Evolutionary conservation across 1,284 basidiomycete species (phyloP), one percentile per base, ranked within the genome.

Genomic region (Vanrija sp.): DNA sequence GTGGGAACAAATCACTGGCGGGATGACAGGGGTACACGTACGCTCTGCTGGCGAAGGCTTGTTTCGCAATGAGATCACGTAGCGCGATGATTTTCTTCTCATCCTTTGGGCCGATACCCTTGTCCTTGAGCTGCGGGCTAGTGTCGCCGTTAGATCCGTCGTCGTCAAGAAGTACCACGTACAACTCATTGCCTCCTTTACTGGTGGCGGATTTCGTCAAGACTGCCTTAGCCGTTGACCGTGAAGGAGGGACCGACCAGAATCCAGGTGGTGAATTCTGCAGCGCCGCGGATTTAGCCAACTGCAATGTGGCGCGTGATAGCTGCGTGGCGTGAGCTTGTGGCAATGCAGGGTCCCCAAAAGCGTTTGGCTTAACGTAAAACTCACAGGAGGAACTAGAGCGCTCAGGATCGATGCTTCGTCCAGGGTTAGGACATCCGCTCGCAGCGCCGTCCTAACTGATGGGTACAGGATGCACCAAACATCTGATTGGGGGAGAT

Each of bases 381-480:
- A 7, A 70, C 86, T 52, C 72, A 98, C 91, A 0, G 91, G 87
- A 46, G 85, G 78, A 61, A 89, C 87, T 72, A 94, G 80, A 5
- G 86, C 83, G 39, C 83, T 80, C 23, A 97, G 76, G 26, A 99
- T 72, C 42, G 83, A 85, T 52, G 82, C 80, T 60, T 90, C 89
- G 48, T 88, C 84, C 43, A 98, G 83, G 1, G 82, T 80, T 7
- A 81, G 82, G n/a, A 98, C 80, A 65, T 98, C 96, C 1, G 86
- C 89, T 45, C 86, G 86, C 43, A 98, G 79, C 54, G 94, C 85
- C 58, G 91, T 87, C 39, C 91, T 84, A 39, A 98, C 75, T 0
- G 88, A 88, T 0, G 95, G 94, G 67, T 98, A 98, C 3, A 98
- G 75, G 43, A 97, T 91, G 66, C 93, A 95, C 96, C 96, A 98